Percentiles rank a stretch among this genome's conserved stretches.
These are phyloP conservation scores for Rhizophlyctis rosea DNA, from an alignment of 192 early-diverging fungal species.

Conservation along the genomic window DNA sequence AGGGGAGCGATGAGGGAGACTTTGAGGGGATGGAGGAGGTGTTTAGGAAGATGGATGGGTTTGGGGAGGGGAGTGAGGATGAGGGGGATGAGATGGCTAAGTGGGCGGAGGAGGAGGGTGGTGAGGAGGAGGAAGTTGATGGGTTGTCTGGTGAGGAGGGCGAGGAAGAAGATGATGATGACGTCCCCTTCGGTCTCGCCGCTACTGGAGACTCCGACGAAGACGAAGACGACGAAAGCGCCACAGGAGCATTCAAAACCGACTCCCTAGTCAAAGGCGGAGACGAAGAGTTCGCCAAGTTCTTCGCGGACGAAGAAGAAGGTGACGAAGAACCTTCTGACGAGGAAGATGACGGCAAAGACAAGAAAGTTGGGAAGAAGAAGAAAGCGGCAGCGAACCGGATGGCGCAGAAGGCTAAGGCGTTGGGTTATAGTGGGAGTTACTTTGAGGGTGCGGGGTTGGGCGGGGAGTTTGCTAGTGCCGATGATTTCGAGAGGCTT, in stretches of 20 bases:
- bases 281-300: slow-evolving; percentile 5
- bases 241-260: slow-evolving; percentile 5
- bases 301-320: slow-evolving; percentile 12
- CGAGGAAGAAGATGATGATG: slow-evolving; percentile 32
- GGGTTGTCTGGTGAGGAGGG: slow-evolving; percentile 9
- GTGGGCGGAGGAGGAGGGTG: slow-evolving; percentile 10
- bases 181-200: slow-evolving; percentile 8
- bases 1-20: slow-evolving; percentile 24
- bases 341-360: slow-evolving; percentile 43
- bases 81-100: slow-evolving; percentile 23
- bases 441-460: slow-evolving; percentile 40
- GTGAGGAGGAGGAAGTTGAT: slow-evolving; percentile 15
- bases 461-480: slow-evolving; percentile 59
- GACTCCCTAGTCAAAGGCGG: background rate
- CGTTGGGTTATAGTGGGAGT: slow-evolving; percentile 56
- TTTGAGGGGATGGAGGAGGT: slow-evolving; percentile 28
- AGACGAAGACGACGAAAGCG: slow-evolving; percentile 22
- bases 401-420: slow-evolving; percentile 47
- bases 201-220: slow-evolving; percentile 26
- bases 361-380: slow-evolving; percentile 38
- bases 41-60: slow-evolving; percentile 17
- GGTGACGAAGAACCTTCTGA: slow-evolving; percentile 22
- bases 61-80: slow-evolving; percentile 13
- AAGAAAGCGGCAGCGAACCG: slow-evolving; percentile 46
- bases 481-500: slow-evolving; percentile 57